phyloP scores from a whole-genome alignment of 345 rosid species.

The Murraya koenigii region DNA sequence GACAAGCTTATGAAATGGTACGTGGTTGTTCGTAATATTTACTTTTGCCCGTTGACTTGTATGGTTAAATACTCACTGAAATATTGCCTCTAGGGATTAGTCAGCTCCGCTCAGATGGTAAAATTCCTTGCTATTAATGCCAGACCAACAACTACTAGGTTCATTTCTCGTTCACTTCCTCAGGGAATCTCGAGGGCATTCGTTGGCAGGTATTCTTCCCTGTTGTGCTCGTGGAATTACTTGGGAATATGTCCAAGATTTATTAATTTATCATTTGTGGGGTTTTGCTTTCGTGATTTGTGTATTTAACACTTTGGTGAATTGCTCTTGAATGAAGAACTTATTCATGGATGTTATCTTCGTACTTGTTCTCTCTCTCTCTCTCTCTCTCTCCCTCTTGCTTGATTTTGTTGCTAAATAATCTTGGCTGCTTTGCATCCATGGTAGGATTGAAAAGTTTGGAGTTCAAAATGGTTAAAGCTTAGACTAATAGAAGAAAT shows the following conservation, averaged over 20 bases:
- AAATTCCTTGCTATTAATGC: conserved; percentile 88
- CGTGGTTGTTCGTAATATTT: conserved; percentile 5
- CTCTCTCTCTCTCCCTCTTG: background rate
- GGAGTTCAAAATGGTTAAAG: background rate
- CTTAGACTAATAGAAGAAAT: background rate
- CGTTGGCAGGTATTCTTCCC: conserved; percentile 79
- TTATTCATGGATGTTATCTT: background rate
- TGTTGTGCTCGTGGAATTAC: background rate
- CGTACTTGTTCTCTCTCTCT: background rate
- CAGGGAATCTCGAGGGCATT: conserved; percentile 85
- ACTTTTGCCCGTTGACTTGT: conserved; percentile 1
- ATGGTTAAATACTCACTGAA: conserved; percentile 20
- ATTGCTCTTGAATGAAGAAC: background rate
- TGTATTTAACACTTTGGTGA: background rate
- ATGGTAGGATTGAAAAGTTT: background rate
- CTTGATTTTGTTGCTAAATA: background rate
- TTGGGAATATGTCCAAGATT: background rate
- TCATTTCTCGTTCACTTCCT: conserved; percentile 84
- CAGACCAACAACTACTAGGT: conserved; percentile 83
- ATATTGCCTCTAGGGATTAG: conserved; percentile 72
- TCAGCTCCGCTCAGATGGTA: conserved; percentile 97
- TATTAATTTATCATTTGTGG: background rate
- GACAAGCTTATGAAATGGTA: conserved; percentile 98
- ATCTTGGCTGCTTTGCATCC: background rate
- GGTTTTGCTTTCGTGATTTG: background rate